phyloP scores from a whole-genome alignment of 352 stramenopile genomes.

The Aphanomyces cochlioides region DNA sequence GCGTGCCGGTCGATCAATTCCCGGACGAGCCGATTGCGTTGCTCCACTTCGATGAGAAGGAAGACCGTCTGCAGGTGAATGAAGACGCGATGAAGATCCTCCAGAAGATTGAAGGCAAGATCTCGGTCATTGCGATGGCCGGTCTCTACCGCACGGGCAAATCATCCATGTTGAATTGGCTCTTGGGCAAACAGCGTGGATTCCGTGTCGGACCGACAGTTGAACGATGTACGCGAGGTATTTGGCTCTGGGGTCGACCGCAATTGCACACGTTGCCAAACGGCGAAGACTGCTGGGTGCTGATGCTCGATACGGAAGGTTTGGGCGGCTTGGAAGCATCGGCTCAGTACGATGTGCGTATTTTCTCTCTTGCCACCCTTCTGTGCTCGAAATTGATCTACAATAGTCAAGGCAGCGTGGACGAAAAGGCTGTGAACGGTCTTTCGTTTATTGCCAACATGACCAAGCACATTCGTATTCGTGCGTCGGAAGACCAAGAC shows the following conservation, averaged over 20 bases:
- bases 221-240: conserved; percentile 79
- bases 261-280: conserved; percentile 56
- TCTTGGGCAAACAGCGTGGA: conserved; percentile 59
- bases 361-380: conserved; percentile 82
- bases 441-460: conserved; percentile 87
- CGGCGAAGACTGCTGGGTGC: conserved; percentile 65
- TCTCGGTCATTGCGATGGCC: conserved; percentile 78
- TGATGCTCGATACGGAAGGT: conserved; percentile 86
- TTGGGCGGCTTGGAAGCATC: conserved; percentile 79
- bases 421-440: conserved; percentile 79
- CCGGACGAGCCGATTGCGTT: conserved; percentile 74
- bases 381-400: conserved; percentile 87
- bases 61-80: conserved; percentile 78
- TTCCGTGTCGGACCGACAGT: conserved; percentile 81
- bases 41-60: conserved; percentile 81
- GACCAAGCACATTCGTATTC: conserved; percentile 80
- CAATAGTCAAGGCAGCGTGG: conserved; percentile 81
- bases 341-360: conserved; percentile 82
- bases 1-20: conserved; percentile 43
- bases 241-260: conserved; percentile 81
- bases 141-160: conserved; percentile 86
- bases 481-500: conserved; percentile 37
- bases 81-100: conserved; percentile 66
- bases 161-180: conserved; percentile 85
- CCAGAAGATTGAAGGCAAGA: conserved; percentile 61